A percentile compares a stretch with the other conserved stretches of the same genome.
Evolutionary conservation across 2,329 filamentous ascomycete genomes (phyloP).

Genomic region (Colletotrichum destructivum): DNA sequence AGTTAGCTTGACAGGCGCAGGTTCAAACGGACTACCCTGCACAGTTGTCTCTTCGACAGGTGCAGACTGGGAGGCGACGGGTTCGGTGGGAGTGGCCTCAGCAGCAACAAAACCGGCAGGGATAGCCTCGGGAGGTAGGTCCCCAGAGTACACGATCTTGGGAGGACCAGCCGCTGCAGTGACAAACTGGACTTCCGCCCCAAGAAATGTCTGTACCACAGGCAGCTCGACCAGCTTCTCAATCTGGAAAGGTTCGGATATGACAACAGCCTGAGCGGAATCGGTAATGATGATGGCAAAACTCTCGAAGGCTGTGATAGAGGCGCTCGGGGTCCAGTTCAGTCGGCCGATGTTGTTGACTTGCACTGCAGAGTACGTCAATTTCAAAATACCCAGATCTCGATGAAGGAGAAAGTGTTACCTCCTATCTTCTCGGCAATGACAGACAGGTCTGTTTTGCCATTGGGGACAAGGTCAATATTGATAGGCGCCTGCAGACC

Average conservation of each 20-base stretch:
- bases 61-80: background rate
- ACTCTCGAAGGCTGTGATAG: conserved; percentile 44
- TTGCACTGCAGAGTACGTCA: conserved; percentile 34
- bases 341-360: conserved; percentile 44
- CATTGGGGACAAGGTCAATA: conserved; percentile 45
- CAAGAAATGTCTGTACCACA: conserved; percentile 19
- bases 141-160: conserved; percentile 31
- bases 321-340: conserved; percentile 44
- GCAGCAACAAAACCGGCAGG: conserved; percentile 16
- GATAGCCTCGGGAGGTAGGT: conserved; percentile 23
- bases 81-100: background rate
- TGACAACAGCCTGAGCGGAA: conserved; percentile 29
- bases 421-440: conserved; percentile 45
- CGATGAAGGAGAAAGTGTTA: conserved; percentile 11
- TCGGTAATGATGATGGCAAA: conserved; percentile 47
- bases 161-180: conserved; percentile 22
- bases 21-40: background rate
- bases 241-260: conserved; percentile 42
- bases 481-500: conserved; percentile 44
- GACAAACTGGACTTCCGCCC: conserved; percentile 12
- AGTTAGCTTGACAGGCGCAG: background rate
- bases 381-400: too few relatives aligned
- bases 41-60: background rate
- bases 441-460: conserved; percentile 39
- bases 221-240: conserved; percentile 35